phyloP scores from a whole-genome alignment of 208 protist species.

The Acanthamoeba divionensis region DNA sequence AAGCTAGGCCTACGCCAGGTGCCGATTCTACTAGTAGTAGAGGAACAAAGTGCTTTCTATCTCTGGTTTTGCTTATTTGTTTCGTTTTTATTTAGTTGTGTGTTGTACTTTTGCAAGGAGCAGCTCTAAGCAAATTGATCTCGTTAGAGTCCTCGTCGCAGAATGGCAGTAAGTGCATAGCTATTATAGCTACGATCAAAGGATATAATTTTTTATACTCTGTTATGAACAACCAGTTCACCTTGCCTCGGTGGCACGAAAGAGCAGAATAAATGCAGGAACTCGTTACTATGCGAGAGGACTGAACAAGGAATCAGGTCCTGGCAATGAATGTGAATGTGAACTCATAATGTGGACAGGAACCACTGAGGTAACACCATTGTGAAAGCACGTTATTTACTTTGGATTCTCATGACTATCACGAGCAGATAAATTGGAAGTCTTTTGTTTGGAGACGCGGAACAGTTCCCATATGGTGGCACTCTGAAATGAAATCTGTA shows the following conservation, averaged over 20 bases:
- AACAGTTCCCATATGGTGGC: conserved; percentile 76
- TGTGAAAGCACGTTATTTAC: too few species aligned
- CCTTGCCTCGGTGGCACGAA: neutral
- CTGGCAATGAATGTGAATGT: conserved; percentile 74
- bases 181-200: too few species aligned
- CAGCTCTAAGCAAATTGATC: conserved; percentile 50
- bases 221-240: neutral
- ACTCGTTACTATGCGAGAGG: conserved; percentile 74
- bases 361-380: too few species aligned
- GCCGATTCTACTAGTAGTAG: too few species aligned
- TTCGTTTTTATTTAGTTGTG: too few species aligned
- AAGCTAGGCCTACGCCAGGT: too few species aligned
- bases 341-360: conserved; percentile 68
- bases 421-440: conserved; percentile 55
- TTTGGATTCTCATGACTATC: too few species aligned
- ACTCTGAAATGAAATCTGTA: conserved; percentile 57
- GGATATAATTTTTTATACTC: too few species aligned
- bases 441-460: conserved; percentile 73
- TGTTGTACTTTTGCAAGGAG: conserved; percentile 74
- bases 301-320: conserved; percentile 67
- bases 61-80: too few species aligned
- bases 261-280: conserved; percentile 74
- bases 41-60: too few species aligned
- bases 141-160: too few species aligned
- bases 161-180: too few species aligned